phyloP scores from a whole-genome alignment of 495 filamentous ascomycete genomes.

The Aspergillus coremiiformis region DNA sequence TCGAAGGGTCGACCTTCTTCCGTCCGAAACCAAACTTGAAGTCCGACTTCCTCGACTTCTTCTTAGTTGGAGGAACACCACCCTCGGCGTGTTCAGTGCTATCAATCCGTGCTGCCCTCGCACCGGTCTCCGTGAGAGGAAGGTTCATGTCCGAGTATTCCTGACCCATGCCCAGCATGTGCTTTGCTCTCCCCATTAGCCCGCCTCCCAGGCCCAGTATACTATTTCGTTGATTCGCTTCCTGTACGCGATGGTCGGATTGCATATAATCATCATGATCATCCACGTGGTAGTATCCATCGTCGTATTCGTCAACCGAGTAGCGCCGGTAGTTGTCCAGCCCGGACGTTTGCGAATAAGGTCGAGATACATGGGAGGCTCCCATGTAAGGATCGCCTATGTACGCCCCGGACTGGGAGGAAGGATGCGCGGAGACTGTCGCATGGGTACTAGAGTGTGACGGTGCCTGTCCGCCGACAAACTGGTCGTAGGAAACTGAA shows the following conservation, averaged over 20 bases:
- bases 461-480: conserved; percentile 61
- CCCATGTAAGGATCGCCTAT: conserved; percentile 43
- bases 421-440: conserved; percentile 21
- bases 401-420: conserved; percentile 25
- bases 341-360: conserved; percentile 78
- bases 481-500: conserved; percentile 90
- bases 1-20: conserved; percentile 78
- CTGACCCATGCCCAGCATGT: conserved; percentile 83
- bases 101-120: conserved; percentile 36
- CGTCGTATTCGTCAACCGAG: conserved; percentile 75
- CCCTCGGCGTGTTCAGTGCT: conserved; percentile 26
- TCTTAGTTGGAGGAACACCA: conserved; percentile 30
- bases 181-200: conserved; percentile 76
- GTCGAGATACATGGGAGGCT: conserved; percentile 30
- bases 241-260: conserved; percentile 44
- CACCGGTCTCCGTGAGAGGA: conserved; percentile 76
- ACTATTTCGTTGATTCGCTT: conserved; percentile 72
- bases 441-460: conserved; percentile 36
- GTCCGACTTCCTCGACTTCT: conserved; percentile 58
- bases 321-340: conserved; percentile 85
- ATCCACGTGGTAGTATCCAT: conserved; percentile 55
- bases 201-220: conserved; percentile 81
- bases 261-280: conserved; percentile 50
- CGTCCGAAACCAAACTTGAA: conserved; percentile 96
- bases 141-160: conserved; percentile 98